Evolutionary conservation across 2,329 filamentous ascomycete species (phyloP), one percentile per base, ranked within the genome.

Genomic region (Venturia pyrina): DNA sequence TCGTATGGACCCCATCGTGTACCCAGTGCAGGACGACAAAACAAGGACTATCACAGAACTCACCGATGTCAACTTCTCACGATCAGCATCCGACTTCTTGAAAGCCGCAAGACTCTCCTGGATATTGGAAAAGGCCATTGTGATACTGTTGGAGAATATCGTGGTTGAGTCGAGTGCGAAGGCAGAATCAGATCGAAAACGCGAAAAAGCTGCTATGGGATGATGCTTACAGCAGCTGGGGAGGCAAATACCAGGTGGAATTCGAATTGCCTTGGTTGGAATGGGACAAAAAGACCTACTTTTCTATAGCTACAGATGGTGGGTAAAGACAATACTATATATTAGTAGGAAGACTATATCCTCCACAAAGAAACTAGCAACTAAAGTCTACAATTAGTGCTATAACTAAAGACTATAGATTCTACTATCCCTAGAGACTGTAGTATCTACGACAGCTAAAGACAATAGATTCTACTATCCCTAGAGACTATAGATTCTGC

Each of bases 71-170:
- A 63, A 28, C 10, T 34, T 46, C 19, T 63, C 37, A 34, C 61
- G 37, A 50, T 32, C 40, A 34, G 40, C 19, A 63, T 63, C 61
- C n/a, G 37, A 19, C 32, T 24, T 34, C 44, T 63, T 63, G 61
- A 63, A 63, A 46, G n/a, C 43, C 13, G 32, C 40, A 24, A 63
- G 17, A 28, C 44, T 34, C 37, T 41, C 61, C 32, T 63, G 24
- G 15, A 63, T n/a, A 34, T 63, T 48, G n/a, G 28, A n/a, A 41
- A 63, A 34, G 41, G 37, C n/a, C 48, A 53, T 53, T 10, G n/a
- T 8, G 48, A 28, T 28, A 10, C 11, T 15, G 21, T 17, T 53
- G 48, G 10, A 53, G 4, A 15, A 17, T 53, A 13, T 53, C 15
- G 48, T 53, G 28, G 21, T 21, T 15, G 48, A 10, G 7, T 53